These are phyloP conservation scores for Cutaneotrichosporon mucoides DNA, from an alignment of 1,284 basidiomycete genomes.

Conservation along the genomic window DNA sequence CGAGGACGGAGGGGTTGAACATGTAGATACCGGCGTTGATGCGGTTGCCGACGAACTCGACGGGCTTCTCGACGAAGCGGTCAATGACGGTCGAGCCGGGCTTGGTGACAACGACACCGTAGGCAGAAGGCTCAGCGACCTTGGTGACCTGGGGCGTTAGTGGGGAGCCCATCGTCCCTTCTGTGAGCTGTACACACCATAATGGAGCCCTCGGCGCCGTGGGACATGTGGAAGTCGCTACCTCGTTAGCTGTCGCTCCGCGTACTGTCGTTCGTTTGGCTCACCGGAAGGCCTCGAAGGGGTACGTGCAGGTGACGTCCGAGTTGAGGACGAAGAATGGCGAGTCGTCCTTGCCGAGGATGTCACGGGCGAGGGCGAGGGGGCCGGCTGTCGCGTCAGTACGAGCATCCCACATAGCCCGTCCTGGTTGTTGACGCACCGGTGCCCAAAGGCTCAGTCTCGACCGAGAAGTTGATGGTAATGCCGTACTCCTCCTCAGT, in stretches of 20 bases:
- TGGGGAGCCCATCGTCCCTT: slow-evolving; percentile 38
- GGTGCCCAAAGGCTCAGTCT: slow-evolving; percentile 56
- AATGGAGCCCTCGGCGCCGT: slow-evolving; percentile 55
- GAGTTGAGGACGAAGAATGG: slow-evolving; percentile 58
- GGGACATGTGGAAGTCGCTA: slow-evolving; percentile 55
- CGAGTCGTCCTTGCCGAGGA: slow-evolving; percentile 55
- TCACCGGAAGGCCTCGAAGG: slow-evolving; percentile 53
- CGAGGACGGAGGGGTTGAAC: slow-evolving; percentile 54
- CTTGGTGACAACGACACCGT: slow-evolving; percentile 55
- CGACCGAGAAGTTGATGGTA: slow-evolving; percentile 55
- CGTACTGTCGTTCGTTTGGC: slow-evolving; percentile 8
- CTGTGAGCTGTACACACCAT: slow-evolving; percentile 47
- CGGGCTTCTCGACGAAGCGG: slow-evolving; percentile 57
- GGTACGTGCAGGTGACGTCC: slow-evolving; percentile 56
- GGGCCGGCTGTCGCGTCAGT: slow-evolving; percentile 50
- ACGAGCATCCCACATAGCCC: too few species aligned
- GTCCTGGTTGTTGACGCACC: slow-evolving; percentile 35
- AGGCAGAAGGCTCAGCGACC: slow-evolving; percentile 55
- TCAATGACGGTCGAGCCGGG: slow-evolving; percentile 53
- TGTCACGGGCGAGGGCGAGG: slow-evolving; percentile 53
- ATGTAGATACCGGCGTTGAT: slow-evolving; percentile 59
- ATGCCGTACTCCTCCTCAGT: slow-evolving; percentile 56
- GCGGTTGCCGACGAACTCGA: slow-evolving; percentile 56
- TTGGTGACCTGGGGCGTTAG: slow-evolving; percentile 53
- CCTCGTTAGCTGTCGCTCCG: slow-evolving; percentile 7